Percentiles rank a stretch among this genome's conserved stretches.
Evolutionary conservation across 1,284 basidiomycete species (phyloP).

Genomic region (Baeospora myosura): DNA sequence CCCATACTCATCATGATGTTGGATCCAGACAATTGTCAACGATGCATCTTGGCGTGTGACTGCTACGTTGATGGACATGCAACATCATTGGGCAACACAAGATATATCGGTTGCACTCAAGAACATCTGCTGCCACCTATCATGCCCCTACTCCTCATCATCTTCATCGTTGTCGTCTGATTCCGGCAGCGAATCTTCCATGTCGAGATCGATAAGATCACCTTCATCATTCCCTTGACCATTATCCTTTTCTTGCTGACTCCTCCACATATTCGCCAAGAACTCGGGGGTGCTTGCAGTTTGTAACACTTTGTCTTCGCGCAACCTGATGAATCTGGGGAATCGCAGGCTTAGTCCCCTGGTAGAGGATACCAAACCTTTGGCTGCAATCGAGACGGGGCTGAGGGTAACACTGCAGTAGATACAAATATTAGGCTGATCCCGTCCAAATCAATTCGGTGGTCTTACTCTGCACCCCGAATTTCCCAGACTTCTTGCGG

Average conservation of each 20-base stretch:
- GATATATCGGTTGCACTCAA: too few relatives aligned
- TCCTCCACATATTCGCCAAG: conserved; percentile 61
- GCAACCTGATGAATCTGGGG: conserved; percentile 76
- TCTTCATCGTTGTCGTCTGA: not conserved
- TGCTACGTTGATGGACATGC: too few relatives aligned
- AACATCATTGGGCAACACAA: too few relatives aligned
- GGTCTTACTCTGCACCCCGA: conserved; percentile 75
- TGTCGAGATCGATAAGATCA: conserved; percentile 46
- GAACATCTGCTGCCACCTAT: too few relatives aligned
- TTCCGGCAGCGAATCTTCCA: conserved; percentile 15
- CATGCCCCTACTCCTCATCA: too few relatives aligned
- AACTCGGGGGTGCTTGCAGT: conserved; percentile 74
- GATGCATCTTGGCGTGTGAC: too few relatives aligned
- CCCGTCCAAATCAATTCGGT: not conserved
- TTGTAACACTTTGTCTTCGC: conserved; percentile 77
- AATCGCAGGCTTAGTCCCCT: conserved; percentile 83
- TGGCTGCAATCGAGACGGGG: conserved; percentile 80
- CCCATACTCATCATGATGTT: too few relatives aligned
- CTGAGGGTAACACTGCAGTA: conserved; percentile 72
- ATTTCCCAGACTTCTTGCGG: conserved; percentile 91
- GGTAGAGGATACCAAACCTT: conserved; percentile 56
- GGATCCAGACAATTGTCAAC: too few relatives aligned
- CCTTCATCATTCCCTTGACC: conserved; percentile 37
- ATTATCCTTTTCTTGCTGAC: conserved; percentile 46
- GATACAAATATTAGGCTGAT: conserved; percentile 2